Conservation (phyloP, 352 stramenopile species). For the Elongisporangium anandrum region DNA sequence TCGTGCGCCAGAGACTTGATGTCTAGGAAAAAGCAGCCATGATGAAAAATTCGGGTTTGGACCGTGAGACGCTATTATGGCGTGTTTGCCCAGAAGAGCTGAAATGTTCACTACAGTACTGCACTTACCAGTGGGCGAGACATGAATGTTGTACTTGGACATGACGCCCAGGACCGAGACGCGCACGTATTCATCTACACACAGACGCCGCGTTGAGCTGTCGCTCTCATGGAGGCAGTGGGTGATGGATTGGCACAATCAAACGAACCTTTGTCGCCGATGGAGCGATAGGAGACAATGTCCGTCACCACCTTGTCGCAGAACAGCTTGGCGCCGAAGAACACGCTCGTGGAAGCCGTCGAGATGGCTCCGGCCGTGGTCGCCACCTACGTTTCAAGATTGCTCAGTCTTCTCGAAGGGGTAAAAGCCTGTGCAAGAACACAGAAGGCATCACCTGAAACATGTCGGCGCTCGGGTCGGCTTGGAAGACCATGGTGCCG, state of each 20-base stretch:
- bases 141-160: slow-evolving; percentile 43
- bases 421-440: neutral
- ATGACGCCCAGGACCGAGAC: slow-evolving; percentile 41
- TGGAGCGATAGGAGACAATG: slow-evolving; percentile 52
- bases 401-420: too few species aligned
- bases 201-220: neutral
- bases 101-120: neutral
- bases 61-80: neutral
- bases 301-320: slow-evolving; percentile 74
- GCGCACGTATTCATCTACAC: slow-evolving; percentile 45
- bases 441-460: slow-evolving; percentile 38
- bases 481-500: slow-evolving; percentile 58
- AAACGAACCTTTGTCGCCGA: slow-evolving; percentile 43
- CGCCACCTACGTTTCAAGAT: slow-evolving; percentile 27
- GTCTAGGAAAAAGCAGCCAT: slow-evolving; percentile 24
- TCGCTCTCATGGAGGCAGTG: neutral
- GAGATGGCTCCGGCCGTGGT: slow-evolving; percentile 52
- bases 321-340: slow-evolving; percentile 65
- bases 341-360: slow-evolving; percentile 60
- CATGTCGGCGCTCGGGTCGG: slow-evolving; percentile 43
- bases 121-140: slow-evolving; percentile 35
- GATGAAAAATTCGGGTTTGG: slow-evolving; percentile 1
- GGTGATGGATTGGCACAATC: neutral
- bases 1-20: slow-evolving; percentile 49
- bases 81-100: neutral